phyloP scores from a whole-genome alignment of 139 green algal genomes.

The Monoraphidium neglectum region DNA sequence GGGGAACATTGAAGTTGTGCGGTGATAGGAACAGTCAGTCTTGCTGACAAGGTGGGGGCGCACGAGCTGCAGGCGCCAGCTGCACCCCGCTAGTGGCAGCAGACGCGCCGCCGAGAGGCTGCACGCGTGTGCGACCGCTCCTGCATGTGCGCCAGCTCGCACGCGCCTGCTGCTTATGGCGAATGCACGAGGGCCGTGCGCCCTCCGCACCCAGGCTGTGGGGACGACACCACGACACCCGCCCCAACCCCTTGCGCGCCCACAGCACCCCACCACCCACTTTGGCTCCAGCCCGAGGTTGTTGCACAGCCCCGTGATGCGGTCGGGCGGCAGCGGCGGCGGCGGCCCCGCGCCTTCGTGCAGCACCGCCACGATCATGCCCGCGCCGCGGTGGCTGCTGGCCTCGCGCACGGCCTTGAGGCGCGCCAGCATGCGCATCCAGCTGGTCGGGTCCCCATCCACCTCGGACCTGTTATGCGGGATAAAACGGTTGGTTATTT shows the following conservation, averaged over 20 bases:
- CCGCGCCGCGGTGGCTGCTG: constrained; percentile 9
- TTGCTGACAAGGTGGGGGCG: background rate
- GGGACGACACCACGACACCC: too few species aligned
- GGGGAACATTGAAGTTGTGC: too few species aligned
- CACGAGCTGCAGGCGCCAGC: background rate
- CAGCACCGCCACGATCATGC: constrained; percentile 21
- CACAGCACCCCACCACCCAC: background rate
- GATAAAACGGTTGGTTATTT: too few species aligned
- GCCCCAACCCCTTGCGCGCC: background rate
- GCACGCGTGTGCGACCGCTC: too few species aligned
- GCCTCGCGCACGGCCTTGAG: constrained; percentile 3
- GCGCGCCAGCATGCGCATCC: constrained; percentile 19
- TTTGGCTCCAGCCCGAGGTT: constrained; percentile 1
- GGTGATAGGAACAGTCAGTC: too few species aligned
- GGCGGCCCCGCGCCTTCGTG: constrained; percentile 14
- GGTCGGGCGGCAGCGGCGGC: constrained; percentile 17
- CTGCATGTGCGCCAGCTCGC: too few species aligned
- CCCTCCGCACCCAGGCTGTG: too few species aligned
- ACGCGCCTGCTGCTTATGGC: too few species aligned
- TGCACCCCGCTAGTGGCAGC: too few species aligned
- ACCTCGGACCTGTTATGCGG: constrained; percentile 8
- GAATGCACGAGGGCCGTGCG: too few species aligned
- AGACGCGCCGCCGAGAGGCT: too few species aligned
- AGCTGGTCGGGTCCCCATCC: constrained; percentile 22
- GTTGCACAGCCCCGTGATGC: constrained; percentile 17